Evolutionary conservation across 352 stramenopile genomes (phyloP).

Genomic region (Thalassiosira mediterranea): DNA sequence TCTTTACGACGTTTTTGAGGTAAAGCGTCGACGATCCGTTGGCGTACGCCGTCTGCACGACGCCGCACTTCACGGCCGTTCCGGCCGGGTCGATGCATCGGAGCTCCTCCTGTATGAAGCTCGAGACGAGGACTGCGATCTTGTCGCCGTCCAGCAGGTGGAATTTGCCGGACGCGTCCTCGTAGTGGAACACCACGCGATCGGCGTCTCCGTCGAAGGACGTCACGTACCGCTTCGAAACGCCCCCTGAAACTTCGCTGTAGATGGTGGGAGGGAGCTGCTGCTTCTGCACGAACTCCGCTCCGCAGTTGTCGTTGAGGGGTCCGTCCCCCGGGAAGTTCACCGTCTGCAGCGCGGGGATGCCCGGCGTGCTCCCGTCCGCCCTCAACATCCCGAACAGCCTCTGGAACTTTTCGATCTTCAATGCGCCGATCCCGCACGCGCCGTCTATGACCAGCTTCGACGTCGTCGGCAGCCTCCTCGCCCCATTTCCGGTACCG

Average conservation of each 20-base stretch:
- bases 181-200: conserved; percentile 96
- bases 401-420: conserved; percentile 63
- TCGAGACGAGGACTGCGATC: conserved; percentile 94
- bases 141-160: conserved; percentile 97
- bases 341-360: conserved; percentile 41
- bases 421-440: conserved; percentile 90
- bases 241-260: conserved; percentile 16
- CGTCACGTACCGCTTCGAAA: conserved; percentile 83
- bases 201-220: conserved; percentile 98
- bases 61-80: conserved; percentile 88
- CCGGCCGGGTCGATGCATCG: conserved; percentile 61
- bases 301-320: conserved; percentile 95
- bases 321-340: conserved; percentile 84
- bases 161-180: conserved; percentile 70
- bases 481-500: conserved; percentile 36
- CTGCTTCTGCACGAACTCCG: conserved; percentile 96
- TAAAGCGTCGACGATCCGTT: conserved; percentile 95
- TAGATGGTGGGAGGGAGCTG: conserved; percentile 81
- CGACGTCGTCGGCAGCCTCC: conserved; percentile 25
- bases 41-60: conserved; percentile 99
- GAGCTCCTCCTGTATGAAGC: conserved; percentile 93
- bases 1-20: conserved; percentile 73
- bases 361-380: conserved; percentile 19
- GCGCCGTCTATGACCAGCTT: conserved; percentile 92
- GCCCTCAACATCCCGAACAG: conserved; percentile 25